Conservation (phyloP, 257 asterid species). For the Lycium barbarum region DNA sequence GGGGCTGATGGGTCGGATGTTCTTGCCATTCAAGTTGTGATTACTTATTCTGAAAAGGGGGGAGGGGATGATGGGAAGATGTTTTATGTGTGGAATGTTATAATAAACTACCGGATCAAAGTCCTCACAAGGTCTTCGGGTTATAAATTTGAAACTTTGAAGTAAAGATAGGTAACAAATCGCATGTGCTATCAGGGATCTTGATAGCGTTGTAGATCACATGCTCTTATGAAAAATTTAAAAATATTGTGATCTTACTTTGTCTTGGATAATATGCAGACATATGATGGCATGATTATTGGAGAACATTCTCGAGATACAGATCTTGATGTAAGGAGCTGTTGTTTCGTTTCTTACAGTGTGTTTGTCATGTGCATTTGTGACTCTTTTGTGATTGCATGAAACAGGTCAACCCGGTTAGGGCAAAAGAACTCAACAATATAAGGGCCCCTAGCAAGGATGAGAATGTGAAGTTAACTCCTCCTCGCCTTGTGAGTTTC, state of each 20-base stretch:
- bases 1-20: neutral
- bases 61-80: neutral
- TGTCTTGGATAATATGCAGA: constrained; percentile 50
- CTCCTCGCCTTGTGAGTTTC: constrained; percentile 89
- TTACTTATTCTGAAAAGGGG: neutral
- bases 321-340: constrained; percentile 88
- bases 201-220: neutral
- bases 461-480: constrained; percentile 90
- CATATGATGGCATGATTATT: constrained; percentile 98
- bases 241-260: constrained; percentile 22
- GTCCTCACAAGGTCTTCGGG: neutral
- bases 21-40: neutral
- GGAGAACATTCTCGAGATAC: constrained; percentile 98
- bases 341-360: constrained; percentile 8
- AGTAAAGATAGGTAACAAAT: neutral
- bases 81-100: neutral
- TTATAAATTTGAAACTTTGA: neutral
- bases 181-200: neutral
- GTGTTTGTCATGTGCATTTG: constrained; percentile 15
- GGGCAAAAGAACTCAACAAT: constrained; percentile 82
- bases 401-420: constrained; percentile 87
- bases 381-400: constrained; percentile 34
- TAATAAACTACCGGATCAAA: neutral
- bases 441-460: constrained; percentile 89
- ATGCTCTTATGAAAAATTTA: neutral